Percentiles rank a stretch among this genome's conserved stretches.
These are phyloP conservation scores for Kazachstania sp. DNA, from an alignment of 1,139 yeast genomes.

Conservation along the genomic window DNA sequence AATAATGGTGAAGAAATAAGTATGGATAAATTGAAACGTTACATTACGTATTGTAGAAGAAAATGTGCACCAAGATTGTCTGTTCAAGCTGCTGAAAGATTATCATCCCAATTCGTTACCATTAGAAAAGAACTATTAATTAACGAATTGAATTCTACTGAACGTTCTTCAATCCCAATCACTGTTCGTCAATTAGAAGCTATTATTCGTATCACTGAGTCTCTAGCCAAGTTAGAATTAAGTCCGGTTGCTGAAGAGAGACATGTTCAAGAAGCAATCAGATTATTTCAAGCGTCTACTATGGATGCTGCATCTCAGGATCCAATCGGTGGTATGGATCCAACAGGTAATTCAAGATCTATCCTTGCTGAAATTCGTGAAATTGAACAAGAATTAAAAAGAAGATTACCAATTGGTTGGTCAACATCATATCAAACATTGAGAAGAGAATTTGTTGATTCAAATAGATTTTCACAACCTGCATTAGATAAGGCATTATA, in stretches of 20 bases:
- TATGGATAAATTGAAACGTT: conserved; percentile 81
- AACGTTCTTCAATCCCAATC: conserved; percentile 91
- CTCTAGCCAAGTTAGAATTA: conserved; percentile 78
- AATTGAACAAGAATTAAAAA: conserved; percentile 77
- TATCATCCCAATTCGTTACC: conserved; percentile 90
- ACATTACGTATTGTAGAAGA: conserved; percentile 79
- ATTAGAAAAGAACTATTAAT: conserved; percentile 78
- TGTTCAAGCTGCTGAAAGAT: conserved; percentile 80
- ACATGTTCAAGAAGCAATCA: conserved; percentile 92
- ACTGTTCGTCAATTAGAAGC: conserved; percentile 98
- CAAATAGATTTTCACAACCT: conserved; percentile 54
- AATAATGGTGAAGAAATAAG: conserved; percentile 54
- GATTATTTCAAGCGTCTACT: conserved; percentile 92
- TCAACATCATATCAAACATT: conserved; percentile 83
- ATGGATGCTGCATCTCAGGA: conserved; percentile 96
- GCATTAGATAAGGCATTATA: conserved; percentile 80
- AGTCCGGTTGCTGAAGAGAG: conserved; percentile 78
- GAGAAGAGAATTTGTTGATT: conserved; percentile 73
- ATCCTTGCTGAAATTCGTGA: conserved; percentile 61
- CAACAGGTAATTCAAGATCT: conserved; percentile 39
- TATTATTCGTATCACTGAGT: conserved; percentile 89
- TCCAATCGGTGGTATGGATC: conserved; percentile 39
- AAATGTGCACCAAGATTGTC: conserved; percentile 91
- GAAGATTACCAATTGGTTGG: conserved; percentile 95
- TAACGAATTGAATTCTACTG: conserved; percentile 74